Conservation (phyloP, 768 basidiomycete species). For the Thelephora aurantiotincta region DNA sequence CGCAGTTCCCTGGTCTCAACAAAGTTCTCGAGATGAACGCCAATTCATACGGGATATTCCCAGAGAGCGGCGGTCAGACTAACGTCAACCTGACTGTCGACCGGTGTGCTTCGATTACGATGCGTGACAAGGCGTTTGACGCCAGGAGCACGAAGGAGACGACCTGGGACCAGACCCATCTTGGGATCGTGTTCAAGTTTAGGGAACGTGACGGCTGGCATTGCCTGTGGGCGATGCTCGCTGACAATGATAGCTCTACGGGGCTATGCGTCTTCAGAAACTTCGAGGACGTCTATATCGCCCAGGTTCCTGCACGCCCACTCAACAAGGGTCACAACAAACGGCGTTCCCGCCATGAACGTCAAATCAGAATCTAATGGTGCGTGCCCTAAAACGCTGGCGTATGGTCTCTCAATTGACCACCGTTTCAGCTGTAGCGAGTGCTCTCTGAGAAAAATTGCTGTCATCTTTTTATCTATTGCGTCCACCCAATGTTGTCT, state of each 20-base stretch:
- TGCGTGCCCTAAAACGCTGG: too few relatives aligned
- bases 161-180: slow-evolving; percentile 32
- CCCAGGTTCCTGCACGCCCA: background rate
- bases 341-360: background rate
- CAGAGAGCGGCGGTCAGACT: slow-evolving; percentile 17
- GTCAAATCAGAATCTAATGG: background rate
- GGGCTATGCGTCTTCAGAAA: slow-evolving; percentile 30
- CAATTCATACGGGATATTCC: slow-evolving; percentile 24
- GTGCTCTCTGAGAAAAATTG: too few relatives aligned
- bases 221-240: slow-evolving; percentile 49
- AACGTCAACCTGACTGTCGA: slow-evolving; percentile 26
- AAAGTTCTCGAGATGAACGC: slow-evolving; percentile 44
- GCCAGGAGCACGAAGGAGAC: slow-evolving; percentile 13
- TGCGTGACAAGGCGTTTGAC: slow-evolving; percentile 48
- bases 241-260: slow-evolving; percentile 28
- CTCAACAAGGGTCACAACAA: background rate
- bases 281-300: slow-evolving; percentile 45
- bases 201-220: slow-evolving; percentile 37
- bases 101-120: slow-evolving; percentile 37
- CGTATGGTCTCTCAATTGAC: too few relatives aligned
- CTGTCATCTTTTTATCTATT: too few relatives aligned
- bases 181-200: slow-evolving; percentile 41
- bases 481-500: too few relatives aligned
- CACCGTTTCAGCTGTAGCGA: too few relatives aligned
- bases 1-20: slow-evolving; percentile 38